Conservation (phyloP, 805 yeast species). For the Candida stauntonica region DNA sequence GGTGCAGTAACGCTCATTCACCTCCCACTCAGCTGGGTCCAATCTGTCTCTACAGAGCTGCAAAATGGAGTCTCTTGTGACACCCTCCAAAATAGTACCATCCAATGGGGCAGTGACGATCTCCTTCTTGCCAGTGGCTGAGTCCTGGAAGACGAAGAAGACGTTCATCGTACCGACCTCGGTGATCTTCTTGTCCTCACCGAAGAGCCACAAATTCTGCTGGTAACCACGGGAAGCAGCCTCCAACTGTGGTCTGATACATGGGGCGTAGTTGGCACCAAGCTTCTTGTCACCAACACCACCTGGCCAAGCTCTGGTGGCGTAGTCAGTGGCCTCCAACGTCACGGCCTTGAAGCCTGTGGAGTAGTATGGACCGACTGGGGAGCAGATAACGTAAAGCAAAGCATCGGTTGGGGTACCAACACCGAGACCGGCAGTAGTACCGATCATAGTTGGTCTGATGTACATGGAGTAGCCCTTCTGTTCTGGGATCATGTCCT, state of each 20-base stretch:
- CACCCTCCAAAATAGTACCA: slow-evolving; percentile 96
- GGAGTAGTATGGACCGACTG: slow-evolving; percentile 94
- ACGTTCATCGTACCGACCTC: slow-evolving; percentile 98
- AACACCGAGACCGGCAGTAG: slow-evolving; percentile 85
- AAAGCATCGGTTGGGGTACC: slow-evolving; percentile 76
- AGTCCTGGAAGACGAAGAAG: slow-evolving; percentile 77
- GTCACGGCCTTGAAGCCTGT: slow-evolving; percentile 95
- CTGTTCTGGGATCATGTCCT: slow-evolving; percentile 75
- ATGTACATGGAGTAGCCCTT: slow-evolving; percentile 88
- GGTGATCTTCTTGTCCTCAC: slow-evolving; percentile 80
- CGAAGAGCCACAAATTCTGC: slow-evolving; percentile 95
- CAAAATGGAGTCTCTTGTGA: slow-evolving; percentile 87
- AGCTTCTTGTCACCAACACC: slow-evolving; percentile 95
- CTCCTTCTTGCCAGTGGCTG: slow-evolving; percentile 79
- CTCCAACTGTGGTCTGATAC: slow-evolving; percentile 83
- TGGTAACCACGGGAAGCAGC: slow-evolving; percentile 92
- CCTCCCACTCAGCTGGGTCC: slow-evolving; percentile 71
- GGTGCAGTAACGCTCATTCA: slow-evolving; percentile 79
- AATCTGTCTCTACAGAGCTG: slow-evolving; percentile 72
- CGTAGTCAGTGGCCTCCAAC: slow-evolving; percentile 92
- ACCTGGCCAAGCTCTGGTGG: slow-evolving; percentile 99
- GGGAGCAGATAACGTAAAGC: slow-evolving; percentile 83
- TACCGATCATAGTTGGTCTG: slow-evolving; percentile 95
- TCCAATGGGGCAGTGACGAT: slow-evolving; percentile 94
- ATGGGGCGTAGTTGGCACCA: slow-evolving; percentile 98